Evolutionary conservation across 2,329 filamentous ascomycete species (phyloP), one percentile per base, ranked within the genome.

Genomic region (Gaeumannomyces sp.): DNA sequence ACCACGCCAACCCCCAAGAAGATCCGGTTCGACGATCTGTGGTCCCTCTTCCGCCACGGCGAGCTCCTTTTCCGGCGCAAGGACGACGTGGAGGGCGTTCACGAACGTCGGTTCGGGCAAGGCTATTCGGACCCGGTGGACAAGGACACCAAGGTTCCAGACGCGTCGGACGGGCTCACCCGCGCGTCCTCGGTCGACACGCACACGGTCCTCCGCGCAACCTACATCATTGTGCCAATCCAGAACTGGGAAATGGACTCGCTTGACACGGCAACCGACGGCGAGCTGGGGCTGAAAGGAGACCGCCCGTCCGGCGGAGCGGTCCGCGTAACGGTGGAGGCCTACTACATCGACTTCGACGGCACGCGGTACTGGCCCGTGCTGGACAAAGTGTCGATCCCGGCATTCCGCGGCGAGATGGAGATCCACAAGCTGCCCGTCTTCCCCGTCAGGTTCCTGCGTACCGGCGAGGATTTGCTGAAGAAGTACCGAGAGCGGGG

Each of bases 301-400:
- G 38, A 33, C 2, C 10, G 7, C 31, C 8, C 4, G 10, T 7
- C 6, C 29, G 29, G 6, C 31, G 4, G 7, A 11, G 31, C 31
- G 4, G 35, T 14, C 3, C 35, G 35, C 11, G 35, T 13, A 2
- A 16, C 5, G 13, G 8, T 38, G 4, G 1, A 14, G 35, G 35
- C 11, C 14, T 80, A 79, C 66, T 78, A 79, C 67, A 75, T 80
- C 53, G 78, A 80, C 61, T 75, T 78, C 65, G 76, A 79, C 19
- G 78, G 78, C 0, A 72, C 69, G 10, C 66, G 69, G 13, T 79
- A 74, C 61, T 76, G 77, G 0, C 73, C 76, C 0, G 76, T 79
- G 22, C 73, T 72, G 8, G 73, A 75, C 63, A 72, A 70, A 33
- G 77, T 80, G 33, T 69, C 72, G 57, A 73, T 80, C 19, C 67